Conservation (phyloP, 352 stramenopile genomes). For the Pythium brassicae region DNA sequence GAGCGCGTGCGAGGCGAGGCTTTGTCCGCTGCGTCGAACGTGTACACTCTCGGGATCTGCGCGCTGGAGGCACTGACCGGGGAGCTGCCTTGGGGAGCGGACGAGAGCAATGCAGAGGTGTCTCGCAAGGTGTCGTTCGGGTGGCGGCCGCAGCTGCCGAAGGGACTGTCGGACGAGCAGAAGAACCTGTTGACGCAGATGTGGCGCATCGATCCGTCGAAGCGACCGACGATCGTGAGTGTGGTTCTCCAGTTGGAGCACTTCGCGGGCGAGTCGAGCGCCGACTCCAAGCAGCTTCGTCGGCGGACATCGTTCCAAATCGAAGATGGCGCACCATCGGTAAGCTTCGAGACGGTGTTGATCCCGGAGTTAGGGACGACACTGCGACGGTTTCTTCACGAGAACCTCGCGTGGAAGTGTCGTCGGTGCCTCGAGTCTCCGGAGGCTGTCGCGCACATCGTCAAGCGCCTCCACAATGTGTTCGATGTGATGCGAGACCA, state of each 20-base stretch:
- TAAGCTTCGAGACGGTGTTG: neutral
- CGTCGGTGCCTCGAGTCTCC: neutral
- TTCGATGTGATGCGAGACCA: neutral
- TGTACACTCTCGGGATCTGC: constrained; percentile 7
- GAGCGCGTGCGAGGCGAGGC: neutral
- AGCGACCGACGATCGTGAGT: constrained; percentile 1
- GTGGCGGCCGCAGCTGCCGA: neutral
- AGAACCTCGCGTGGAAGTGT: neutral
- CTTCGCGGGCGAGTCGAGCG: neutral
- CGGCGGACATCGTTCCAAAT: neutral
- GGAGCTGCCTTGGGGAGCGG: neutral
- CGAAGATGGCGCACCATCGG: neutral
- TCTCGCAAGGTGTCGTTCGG: neutral
- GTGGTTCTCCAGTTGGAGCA: neutral
- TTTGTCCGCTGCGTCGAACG: neutral
- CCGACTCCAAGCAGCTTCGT: neutral
- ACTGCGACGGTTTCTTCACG: neutral
- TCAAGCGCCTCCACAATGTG: neutral
- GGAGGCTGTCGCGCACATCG: neutral
- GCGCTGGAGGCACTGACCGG: constrained; percentile 5
- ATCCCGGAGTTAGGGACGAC: neutral
- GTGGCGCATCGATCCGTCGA: neutral
- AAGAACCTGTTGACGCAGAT: neutral
- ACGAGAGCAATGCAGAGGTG: neutral
- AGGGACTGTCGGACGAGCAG: neutral